Base-by-base conservation (phyloP, 768 basidiomycete genomes). In the Fomitopsis pulvina region DNA sequence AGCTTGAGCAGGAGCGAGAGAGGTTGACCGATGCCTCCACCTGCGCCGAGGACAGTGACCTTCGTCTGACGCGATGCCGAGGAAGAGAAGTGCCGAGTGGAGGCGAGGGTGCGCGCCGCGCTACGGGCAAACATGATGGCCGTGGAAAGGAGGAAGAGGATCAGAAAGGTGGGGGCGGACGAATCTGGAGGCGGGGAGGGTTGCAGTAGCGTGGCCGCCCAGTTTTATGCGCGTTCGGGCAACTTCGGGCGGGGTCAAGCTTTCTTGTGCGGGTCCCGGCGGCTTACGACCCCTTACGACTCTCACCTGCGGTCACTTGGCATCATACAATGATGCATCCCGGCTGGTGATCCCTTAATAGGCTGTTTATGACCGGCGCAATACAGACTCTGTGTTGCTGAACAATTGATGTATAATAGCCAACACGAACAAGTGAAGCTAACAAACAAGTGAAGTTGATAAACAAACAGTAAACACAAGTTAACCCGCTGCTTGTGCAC, bases 21-120 rank as follows among this genome's bases (percentile, higher is more conserved):
- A 64, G 95, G 94, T 70, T 98, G 95, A 67, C 95, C 95, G 68
- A 98, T 98, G 70, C 95, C 95, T 78, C 95, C 95, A 62, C 92
- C 95, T 54, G 96, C 96, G 61, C 95, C 95, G 67, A 96, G 89
- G 53, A 99, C 94, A 45, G 89, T 88, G 67, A 96, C 95, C 75
- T 93, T 94, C 58, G 83, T 85, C 56, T 77, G 78, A 61, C 83
- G 79, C 40, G 81, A 64, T 22, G 79, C 73, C 21, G 85, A 83
- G 24, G 88, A 83, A 41, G 87, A 90, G 75, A 92, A 92, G 47
- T 77, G 71, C 63, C 86, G 81, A 53, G 81, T 66, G 30, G 76
- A 76, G 41, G 72, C 62, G 48, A 77, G 64, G 38, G 77, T 62
- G 58, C 84, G 84, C 64, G 74, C 64, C 60, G 80, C 79, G 48